These are phyloP conservation scores for Adenanthera pavonina DNA, from an alignment of 306 rosid species.

Conservation along the genomic window DNA sequence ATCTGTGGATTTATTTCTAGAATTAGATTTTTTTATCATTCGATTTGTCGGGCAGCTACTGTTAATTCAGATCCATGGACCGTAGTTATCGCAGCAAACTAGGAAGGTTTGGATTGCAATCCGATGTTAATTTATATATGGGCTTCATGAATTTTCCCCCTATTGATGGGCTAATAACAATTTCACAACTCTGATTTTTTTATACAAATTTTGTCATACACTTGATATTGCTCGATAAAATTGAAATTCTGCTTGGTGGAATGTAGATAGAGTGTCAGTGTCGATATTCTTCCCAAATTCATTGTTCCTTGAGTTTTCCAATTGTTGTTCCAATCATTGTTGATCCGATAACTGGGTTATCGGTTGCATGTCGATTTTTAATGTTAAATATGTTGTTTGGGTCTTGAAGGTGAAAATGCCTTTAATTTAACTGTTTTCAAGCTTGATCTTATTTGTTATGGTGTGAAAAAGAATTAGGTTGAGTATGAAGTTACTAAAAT, in stretches of 20 bases:
- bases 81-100: not conserved
- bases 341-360: constrained; percentile 32
- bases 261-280: constrained; percentile 7
- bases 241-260: constrained; percentile 20
- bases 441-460: constrained; percentile 5
- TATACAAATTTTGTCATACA: not conserved
- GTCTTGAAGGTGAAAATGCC: constrained; percentile 3
- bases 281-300: constrained; percentile 1
- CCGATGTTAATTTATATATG: not conserved
- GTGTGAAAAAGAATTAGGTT: constrained; percentile 8
- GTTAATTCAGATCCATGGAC: constrained; percentile 14
- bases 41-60: constrained; percentile 1
- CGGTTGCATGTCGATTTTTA: constrained; percentile 9
- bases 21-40: not conserved
- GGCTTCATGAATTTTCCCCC: not conserved
- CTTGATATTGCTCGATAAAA: not conserved
- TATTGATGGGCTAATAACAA: not conserved
- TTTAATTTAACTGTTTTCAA: constrained; percentile 16
- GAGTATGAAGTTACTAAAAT: constrained; percentile 17
- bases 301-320: constrained; percentile 1
- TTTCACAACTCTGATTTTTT: constrained; percentile 19
- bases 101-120: constrained; percentile 13
- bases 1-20: constrained; percentile 11
- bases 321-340: constrained; percentile 2
- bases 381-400: constrained; percentile 10